Percentiles rank a stretch among this genome's conserved stretches.
phyloP scores from a whole-genome alignment of 2,329 filamentous ascomycete genomes.

The Colletotrichum cereale region DNA sequence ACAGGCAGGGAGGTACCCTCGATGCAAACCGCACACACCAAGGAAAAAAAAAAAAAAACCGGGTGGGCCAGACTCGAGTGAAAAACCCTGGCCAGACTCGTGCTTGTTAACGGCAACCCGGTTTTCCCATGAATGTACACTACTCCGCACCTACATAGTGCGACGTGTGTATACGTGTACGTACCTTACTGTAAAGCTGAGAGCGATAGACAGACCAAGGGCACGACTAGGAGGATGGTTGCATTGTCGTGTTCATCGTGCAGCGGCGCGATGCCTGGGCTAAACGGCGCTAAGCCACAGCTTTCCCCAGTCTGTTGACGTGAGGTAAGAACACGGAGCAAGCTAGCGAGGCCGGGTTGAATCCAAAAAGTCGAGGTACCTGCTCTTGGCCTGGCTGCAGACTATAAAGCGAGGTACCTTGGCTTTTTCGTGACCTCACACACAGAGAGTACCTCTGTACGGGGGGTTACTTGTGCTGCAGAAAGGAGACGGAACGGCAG shows the following conservation, averaged over 20 bases:
- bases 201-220: not conserved
- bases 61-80: not conserved
- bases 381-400: not conserved
- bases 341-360: constrained; percentile 2
- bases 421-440: not conserved
- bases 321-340: constrained; percentile 27
- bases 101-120: constrained; percentile 5
- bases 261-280: constrained; percentile 34
- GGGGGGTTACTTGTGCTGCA: not conserved
- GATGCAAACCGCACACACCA: not conserved
- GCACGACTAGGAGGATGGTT: not conserved
- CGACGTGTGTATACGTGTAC: not conserved
- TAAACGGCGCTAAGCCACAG: constrained; percentile 40
- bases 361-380: constrained; percentile 18
- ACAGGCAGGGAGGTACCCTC: not conserved
- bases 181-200: not conserved
- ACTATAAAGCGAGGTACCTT: constrained; percentile 3
- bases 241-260: constrained; percentile 36
- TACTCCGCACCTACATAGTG: too few relatives aligned
- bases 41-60: too few relatives aligned
- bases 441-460: not conserved
- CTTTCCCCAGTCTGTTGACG: constrained; percentile 37
- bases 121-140: not conserved
- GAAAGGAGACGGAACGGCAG: not conserved
- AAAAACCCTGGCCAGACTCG: constrained; percentile 15